Evolutionary conservation across 1,284 basidiomycete species (phyloP).

Genomic region (Rhodofomes roseus): DNA sequence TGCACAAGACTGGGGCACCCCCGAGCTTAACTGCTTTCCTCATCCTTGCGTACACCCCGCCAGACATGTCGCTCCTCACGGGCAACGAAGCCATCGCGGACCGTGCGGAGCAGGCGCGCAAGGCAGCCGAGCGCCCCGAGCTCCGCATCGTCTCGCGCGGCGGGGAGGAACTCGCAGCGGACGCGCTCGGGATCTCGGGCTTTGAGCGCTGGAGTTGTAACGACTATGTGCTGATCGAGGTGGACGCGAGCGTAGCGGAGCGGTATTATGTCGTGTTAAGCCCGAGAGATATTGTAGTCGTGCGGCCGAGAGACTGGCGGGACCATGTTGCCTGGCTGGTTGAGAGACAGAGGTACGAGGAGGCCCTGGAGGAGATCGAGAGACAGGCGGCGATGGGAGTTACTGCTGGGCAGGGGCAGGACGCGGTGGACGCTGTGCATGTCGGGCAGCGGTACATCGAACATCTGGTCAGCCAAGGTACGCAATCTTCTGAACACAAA

Average conservation of each 20-base stretch:
- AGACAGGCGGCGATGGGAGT: slow-evolving; percentile 36
- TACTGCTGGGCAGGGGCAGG: slow-evolving; percentile 25
- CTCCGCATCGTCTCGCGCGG: slow-evolving; percentile 85
- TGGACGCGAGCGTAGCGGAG: slow-evolving; percentile 25
- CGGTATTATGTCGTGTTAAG: slow-evolving; percentile 77
- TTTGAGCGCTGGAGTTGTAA: slow-evolving; percentile 89
- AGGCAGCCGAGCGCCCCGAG: slow-evolving; percentile 86
- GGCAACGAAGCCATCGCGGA: slow-evolving; percentile 71
- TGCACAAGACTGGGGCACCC: slow-evolving; percentile 12
- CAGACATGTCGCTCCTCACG: slow-evolving; percentile 54
- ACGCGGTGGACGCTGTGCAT: slow-evolving; percentile 59
- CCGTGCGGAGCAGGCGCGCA: slow-evolving; percentile 69
- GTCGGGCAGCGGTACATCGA: slow-evolving; percentile 86
- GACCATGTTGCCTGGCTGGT: slow-evolving; percentile 96
- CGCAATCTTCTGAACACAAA: slow-evolving; percentile 12
- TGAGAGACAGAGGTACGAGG: slow-evolving; percentile 81
- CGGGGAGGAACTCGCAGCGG: slow-evolving; percentile 88
- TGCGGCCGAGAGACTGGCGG: slow-evolving; percentile 79
- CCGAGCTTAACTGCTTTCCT: slow-evolving; percentile 68
- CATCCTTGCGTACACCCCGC: slow-evolving; percentile 77
- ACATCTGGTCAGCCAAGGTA: slow-evolving; percentile 74
- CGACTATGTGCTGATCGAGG: slow-evolving; percentile 77
- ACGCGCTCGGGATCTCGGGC: slow-evolving; percentile 77
- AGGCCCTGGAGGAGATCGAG: slow-evolving; percentile 87
- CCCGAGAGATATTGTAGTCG: slow-evolving; percentile 84